These are phyloP conservation scores for Lentithecium fluviatile DNA, from an alignment of 495 filamentous ascomycete species.

Conservation along the genomic window DNA sequence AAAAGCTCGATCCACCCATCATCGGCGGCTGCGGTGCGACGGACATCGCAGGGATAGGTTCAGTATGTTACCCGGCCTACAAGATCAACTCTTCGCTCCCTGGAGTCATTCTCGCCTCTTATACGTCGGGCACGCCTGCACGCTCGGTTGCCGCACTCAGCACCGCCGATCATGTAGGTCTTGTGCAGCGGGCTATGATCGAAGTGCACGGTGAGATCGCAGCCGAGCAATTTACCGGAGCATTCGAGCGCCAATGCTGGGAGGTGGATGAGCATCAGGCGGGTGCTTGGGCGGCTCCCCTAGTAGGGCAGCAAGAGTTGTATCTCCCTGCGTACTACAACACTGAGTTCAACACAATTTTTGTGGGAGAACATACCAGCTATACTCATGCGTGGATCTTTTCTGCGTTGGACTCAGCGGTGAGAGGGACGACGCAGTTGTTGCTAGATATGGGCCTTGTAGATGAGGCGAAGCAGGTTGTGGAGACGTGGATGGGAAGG, in stretches of 20 bases:
- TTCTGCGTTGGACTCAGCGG: conserved; percentile 64
- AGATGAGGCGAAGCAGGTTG: conserved; percentile 65
- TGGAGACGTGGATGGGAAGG: conserved; percentile 67
- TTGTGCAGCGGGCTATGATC: conserved; percentile 58
- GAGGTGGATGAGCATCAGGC: conserved; percentile 33
- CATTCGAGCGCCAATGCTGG: conserved; percentile 29
- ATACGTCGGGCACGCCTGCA: conserved; percentile 50
- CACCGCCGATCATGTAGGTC: conserved; percentile 54
- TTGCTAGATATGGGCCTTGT: conserved; percentile 66
- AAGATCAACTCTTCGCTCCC: conserved; percentile 61
- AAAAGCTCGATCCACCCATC: conserved; percentile 60
- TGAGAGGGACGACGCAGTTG: conserved; percentile 63
- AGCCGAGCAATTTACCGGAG: conserved; percentile 48
- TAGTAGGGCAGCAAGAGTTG: conserved; percentile 60
- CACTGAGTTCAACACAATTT: conserved; percentile 64
- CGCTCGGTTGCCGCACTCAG: conserved; percentile 49
- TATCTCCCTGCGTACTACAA: conserved; percentile 69
- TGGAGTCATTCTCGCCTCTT: conserved; percentile 62
- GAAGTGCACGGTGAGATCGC: conserved; percentile 61
- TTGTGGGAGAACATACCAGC: conserved; percentile 68
- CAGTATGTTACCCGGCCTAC: conserved; percentile 64
- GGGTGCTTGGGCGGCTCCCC: conserved; percentile 39
- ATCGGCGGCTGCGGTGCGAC: conserved; percentile 59
- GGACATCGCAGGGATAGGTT: conserved; percentile 59
- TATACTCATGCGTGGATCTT: conserved; percentile 78